Base-by-base conservation (phyloP, 2,329 filamentous ascomycete species). In the Sarocladium kiliense region DNA sequence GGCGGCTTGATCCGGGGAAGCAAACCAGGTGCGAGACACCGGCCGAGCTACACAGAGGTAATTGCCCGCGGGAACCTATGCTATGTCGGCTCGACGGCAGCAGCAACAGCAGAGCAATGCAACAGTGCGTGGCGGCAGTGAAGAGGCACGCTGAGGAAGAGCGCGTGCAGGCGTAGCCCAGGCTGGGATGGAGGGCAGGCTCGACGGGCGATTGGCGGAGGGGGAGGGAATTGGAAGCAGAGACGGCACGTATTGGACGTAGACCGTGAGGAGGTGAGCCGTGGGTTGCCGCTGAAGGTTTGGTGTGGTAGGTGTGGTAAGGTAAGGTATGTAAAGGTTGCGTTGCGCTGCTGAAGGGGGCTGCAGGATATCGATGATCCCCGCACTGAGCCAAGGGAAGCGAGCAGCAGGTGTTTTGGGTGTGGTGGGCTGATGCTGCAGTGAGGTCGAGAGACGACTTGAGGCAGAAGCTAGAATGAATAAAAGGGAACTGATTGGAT, bases 141-240 rank as follows among this genome's bases (percentile, higher is more conserved):
- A 53, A 34, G 19, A 53, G 32, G 45, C 16, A 41, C 11, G 19
- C 50, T 39, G 19, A 23, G 30, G n/a, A 21, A 9, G 47, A 36
- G 47, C 4, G 30, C 30, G 44, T 36, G 26, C 23, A 36, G 26
- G 27, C 27, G 27, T 18, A 34, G n/a, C 14, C 32, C 34, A 41
- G 36, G 23, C 4, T 53, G 50, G 6, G 34, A 53, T 60, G 65
- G 66, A 64, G 66, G 65, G 66, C 59, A 66, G 64, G 56, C 55
- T 58, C 57, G 61, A 60, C 51, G 58, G 59, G 42, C 64, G 62
- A 69, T 69, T 66, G 66, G 64, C 61, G 57, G 60, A 51, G 58
- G 42, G 58, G 39, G 30, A 3, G 19, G 25, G 47, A 51, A 51
- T 58, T 60, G 18, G 61, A 59, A 55, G 60, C 57, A 56, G 54